Evolutionary conservation across 2,329 filamentous ascomycete species (phyloP), one percentile per base, ranked within the genome.

Genomic region (Canariomyces notabilis): DNA sequence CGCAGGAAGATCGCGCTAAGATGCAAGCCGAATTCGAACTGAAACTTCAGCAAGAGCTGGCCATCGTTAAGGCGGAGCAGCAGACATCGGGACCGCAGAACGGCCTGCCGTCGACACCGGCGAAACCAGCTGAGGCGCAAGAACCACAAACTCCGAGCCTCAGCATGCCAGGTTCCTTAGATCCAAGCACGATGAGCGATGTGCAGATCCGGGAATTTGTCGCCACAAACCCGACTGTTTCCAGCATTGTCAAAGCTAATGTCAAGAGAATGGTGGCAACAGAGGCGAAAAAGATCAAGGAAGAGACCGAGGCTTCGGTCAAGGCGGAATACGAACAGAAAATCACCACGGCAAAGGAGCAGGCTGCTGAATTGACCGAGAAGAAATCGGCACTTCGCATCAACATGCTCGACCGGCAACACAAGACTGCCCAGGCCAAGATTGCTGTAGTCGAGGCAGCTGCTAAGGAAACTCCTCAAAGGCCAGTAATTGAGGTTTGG

Each of bases 401-500:
- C 53, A 91, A 89, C 62, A 86, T 94, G 80, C 72, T 82, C 5
- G 84, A 91, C 56, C 87, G 83, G 57, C 81, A 83, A 61, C 68
- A 76, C 37, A 79, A 76, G 51, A 68, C 71, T 7, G 79, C 82
- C 0, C 74, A 75, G 41, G 86, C 84, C 4, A 94, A 93, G 69
- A 69, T 94, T 23, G 77, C 79, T 1, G 80, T 93, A 1, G 86
- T 97, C 3, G 79, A 89, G 59, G 86, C 81, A 37, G 90, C 91
- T 11, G 89, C 85, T 0, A 76, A 75, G n/a, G 85, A 95, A 38
- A 96, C 90, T 1, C 91, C 91, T 0, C 76, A 91, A 58, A 83
- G 82, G 61, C 80, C 89, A 0, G 89, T 97, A 4, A 79, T 72
- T 8, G 89, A 96, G 65, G 90, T 96, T 0, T 96, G 88, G 87